Percentiles rank a stretch among this genome's conserved stretches.
These are phyloP conservation scores for Stagonosporopsis chrysanthemi DNA, from an alignment of 2,329 filamentous ascomycete species.

Conservation along the genomic window DNA sequence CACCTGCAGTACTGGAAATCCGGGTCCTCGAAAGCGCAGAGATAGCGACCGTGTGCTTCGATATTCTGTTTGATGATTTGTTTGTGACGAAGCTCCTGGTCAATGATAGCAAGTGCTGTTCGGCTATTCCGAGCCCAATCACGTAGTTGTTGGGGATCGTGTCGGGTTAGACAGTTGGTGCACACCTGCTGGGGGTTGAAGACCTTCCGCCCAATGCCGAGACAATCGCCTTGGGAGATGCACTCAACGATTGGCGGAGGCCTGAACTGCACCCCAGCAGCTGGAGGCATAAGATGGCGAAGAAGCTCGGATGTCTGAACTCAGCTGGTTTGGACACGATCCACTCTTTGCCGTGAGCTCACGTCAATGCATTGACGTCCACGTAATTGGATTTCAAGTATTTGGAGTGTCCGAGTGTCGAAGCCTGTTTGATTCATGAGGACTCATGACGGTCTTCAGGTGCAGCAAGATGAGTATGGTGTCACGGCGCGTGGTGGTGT, in stretches of 20 bases:
- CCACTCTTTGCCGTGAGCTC: slow-evolving; percentile 26
- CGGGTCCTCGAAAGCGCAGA: slow-evolving; percentile 40
- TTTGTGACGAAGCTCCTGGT: slow-evolving; percentile 31
- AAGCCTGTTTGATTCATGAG: not conserved
- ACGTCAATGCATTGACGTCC: slow-evolving; percentile 23
- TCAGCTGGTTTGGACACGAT: slow-evolving; percentile 23
- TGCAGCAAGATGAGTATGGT: slow-evolving; percentile 2
- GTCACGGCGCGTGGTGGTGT: slow-evolving; percentile 6
- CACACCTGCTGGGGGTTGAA: slow-evolving; percentile 30
- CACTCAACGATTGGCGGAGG: slow-evolving; percentile 37
- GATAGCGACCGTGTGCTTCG: slow-evolving; percentile 31
- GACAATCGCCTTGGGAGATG: slow-evolving; percentile 29
- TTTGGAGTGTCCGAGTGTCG: not conserved
- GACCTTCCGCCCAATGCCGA: slow-evolving; percentile 40
- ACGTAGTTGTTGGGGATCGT: slow-evolving; percentile 37
- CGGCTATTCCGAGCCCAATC: slow-evolving; percentile 26
- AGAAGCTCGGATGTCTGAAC: slow-evolving; percentile 24
- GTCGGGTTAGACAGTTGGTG: slow-evolving; percentile 32
- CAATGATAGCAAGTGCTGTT: slow-evolving; percentile 24
- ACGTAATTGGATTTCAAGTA: slow-evolving; percentile 7
- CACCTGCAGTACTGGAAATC: slow-evolving; percentile 36
- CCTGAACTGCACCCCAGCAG: slow-evolving; percentile 27
- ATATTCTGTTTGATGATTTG: slow-evolving; percentile 33
- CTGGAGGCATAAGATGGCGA: slow-evolving; percentile 29
- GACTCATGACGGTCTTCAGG: slow-evolving; percentile 2